phyloP scores from a whole-genome alignment of 495 filamentous ascomycete genomes.

The Lophiotrema nucula region DNA sequence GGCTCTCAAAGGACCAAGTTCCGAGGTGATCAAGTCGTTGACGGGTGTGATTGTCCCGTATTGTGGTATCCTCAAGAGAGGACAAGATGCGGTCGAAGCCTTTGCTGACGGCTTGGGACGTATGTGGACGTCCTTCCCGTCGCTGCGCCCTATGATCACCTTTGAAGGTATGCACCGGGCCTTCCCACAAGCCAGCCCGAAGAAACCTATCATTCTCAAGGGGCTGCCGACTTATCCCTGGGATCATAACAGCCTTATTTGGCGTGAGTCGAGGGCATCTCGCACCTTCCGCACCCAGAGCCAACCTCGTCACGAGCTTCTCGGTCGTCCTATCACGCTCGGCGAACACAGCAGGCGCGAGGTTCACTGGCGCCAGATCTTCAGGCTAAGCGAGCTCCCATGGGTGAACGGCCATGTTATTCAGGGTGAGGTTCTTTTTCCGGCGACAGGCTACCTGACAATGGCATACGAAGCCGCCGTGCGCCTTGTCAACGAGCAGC shows the following conservation, averaged over 20 bases:
- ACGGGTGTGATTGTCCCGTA: background rate
- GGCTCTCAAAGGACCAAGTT: conserved; percentile 35
- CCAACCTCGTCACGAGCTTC: background rate
- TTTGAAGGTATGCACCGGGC: background rate
- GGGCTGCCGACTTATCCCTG: background rate
- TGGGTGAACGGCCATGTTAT: background rate
- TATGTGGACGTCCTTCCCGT: background rate
- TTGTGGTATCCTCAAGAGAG: background rate
- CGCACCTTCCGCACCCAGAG: background rate
- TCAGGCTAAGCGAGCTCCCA: background rate
- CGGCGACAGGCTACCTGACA: background rate
- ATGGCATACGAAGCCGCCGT: background rate
- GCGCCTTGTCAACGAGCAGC: background rate
- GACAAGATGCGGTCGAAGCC: background rate
- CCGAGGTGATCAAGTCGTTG: conserved; percentile 10
- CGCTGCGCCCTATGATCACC: background rate
- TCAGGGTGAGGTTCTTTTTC: background rate
- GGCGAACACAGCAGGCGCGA: background rate
- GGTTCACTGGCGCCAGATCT: background rate
- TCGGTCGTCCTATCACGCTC: background rate
- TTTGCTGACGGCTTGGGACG: background rate
- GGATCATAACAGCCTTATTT: background rate
- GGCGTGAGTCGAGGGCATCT: background rate
- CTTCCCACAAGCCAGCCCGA: background rate
- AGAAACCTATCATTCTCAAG: background rate